Evolutionary conservation across 2,329 filamentous ascomycete species (phyloP), one percentile per base, ranked within the genome.

Genomic region (Purpureocillium takamizusanense): DNA sequence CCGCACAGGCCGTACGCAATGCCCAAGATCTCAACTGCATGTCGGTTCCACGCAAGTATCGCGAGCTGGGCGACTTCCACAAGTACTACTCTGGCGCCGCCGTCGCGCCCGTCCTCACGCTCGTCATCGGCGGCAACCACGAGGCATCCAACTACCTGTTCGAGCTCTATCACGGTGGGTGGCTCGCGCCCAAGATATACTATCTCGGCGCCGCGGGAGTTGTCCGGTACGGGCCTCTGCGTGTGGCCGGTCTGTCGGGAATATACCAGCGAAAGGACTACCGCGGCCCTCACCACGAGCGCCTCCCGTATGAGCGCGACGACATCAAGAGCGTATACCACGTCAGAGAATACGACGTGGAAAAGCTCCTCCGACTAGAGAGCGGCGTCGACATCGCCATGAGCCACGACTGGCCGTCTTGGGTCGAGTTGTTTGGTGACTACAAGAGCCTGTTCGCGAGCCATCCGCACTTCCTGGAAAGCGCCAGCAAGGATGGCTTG

Each of bases 171-270:
- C 94, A 95, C 56, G 92, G 92, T 37, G 92, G 92, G 36, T 98
- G 92, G 92, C 90, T 87, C 7, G 90, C 90, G 8, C 88, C 87
- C 9, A 94, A 92, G 48, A 97, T 98, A 45, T 98, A 95, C 69
- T 98, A 95, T 63, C 74, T 95, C 59, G 92, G 92, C 35, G 86
- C 88, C 27, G 86, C 92, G 42, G 95, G 94, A 55, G 81, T 97
- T 7, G 59, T 98, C 30, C 81, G 82, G 15, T 69, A 94, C 27
- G 90, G 89, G 0, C 82, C 86, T 2, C 65, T 97, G 36, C 80
- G 90, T 16, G 94, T 98, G 44, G 85, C 86, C 28, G 89, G 83
- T 7, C 69, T 97, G 58, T 92, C 86, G 38, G 92, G 92, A 4
- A 97, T 97, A 46, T 97, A 86, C 85, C 95, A 95, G 59, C 83